Evolutionary conservation across 208 protist species (phyloP).

Genomic region (Trypanosoma theileri): DNA sequence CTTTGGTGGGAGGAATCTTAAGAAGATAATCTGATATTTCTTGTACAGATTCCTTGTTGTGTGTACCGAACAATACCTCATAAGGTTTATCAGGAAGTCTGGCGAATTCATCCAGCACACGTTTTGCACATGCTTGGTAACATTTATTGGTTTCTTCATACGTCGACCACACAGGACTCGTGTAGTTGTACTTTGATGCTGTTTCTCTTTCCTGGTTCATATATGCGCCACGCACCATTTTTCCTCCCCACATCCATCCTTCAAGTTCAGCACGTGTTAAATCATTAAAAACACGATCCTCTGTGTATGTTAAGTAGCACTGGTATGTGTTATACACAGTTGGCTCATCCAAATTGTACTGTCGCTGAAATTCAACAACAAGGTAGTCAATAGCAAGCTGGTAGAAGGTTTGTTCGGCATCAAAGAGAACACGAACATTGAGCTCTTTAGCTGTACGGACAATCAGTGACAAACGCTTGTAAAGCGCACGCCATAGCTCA

Average conservation of each 20-base stretch:
- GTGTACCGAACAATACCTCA: slow-evolving; percentile 90
- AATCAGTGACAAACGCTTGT: slow-evolving; percentile 70
- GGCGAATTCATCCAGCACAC: slow-evolving; percentile 63
- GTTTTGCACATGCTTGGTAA: slow-evolving; percentile 79
- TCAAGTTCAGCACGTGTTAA: slow-evolving; percentile 72
- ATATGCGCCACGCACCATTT: slow-evolving; percentile 97
- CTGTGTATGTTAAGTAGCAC: slow-evolving; percentile 94
- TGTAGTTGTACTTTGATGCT: slow-evolving; percentile 73
- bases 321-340: slow-evolving; percentile 97
- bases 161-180: slow-evolving; percentile 88
- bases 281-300: slow-evolving; percentile 87
- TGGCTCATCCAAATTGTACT: slow-evolving; percentile 91
- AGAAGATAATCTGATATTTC: slow-evolving; percentile 70
- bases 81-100: slow-evolving; percentile 50
- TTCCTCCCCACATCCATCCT: slow-evolving; percentile 92
- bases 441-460: slow-evolving; percentile 61
- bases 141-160: slow-evolving; percentile 91
- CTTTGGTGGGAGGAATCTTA: slow-evolving; percentile 37
- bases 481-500: slow-evolving; percentile 67
- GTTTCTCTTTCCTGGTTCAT: slow-evolving; percentile 88
- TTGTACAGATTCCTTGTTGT: slow-evolving; percentile 90
- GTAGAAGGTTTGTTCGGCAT: slow-evolving; percentile 97
- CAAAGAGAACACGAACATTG: slow-evolving; percentile 89
- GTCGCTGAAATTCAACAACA: slow-evolving; percentile 74
- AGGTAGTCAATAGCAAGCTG: slow-evolving; percentile 96